Base-by-base conservation (phyloP, 164 flowering plant species). In the Dillenia turbinata region DNA sequence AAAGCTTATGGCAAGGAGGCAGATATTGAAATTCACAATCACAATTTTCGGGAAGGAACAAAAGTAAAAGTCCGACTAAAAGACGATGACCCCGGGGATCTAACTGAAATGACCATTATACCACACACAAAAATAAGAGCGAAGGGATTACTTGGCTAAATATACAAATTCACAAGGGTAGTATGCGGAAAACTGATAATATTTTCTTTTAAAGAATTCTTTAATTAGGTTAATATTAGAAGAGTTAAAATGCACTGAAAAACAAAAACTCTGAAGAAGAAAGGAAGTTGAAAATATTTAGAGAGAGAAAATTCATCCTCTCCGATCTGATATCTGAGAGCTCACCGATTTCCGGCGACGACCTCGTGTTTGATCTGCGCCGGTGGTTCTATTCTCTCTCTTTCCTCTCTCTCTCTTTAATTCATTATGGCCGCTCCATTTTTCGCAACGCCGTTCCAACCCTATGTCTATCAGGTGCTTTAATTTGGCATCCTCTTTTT, bases 361-460 rank as follows among this genome's bases (percentile, higher is more conserved):
- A 48, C 15, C 47, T 1, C 8, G 54, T 44, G 24, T 26, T 53
- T 44, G 33, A 19, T 17, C 44, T 24, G 44, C 44, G 44, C 44
- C 49, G 56, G 46, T 44, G 8, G 3, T 57, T 24, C 19, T 15
- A 33, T 61, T 40, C 11, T 48, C 48, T 59, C n/a, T 54, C 64
- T 19, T 1, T 19, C 22, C n/a, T 54, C 64, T 19, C 22, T 19
- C 22, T 19, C 22, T 19, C 22, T 19, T 1, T 1, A 19, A 19
- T 19, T 19, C 22, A 19, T 1, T 19, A 86, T 86, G 92, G 92
- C 92, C 3, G 89, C 92, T 1, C 92, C 92, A 2, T 86, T 84
- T 59, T 86, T 82, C 79, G 72, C 82, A 4, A 82, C 85, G 10
- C 91, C 91, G 44, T 82, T 86, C 62, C 88, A 86, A 56, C 91